phyloP scores from a whole-genome alignment of 2,329 filamentous ascomycete species.

The Nigrospora sphaerica region DNA sequence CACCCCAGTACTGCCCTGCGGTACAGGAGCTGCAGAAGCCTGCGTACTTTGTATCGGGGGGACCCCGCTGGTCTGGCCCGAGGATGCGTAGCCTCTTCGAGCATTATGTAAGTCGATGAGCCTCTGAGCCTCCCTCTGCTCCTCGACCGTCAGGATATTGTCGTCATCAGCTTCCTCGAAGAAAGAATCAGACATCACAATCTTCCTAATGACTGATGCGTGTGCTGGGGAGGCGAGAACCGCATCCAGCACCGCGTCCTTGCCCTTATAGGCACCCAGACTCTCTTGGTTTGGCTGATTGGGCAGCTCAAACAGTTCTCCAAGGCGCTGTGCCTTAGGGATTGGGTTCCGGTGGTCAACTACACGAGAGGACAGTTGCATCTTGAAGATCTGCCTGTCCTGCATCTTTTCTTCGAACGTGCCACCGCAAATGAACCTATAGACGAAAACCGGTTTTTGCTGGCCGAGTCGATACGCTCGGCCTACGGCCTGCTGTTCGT shows the following conservation, averaged over 20 bases:
- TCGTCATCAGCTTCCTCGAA: conserved; percentile 60
- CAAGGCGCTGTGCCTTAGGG: conserved; percentile 53
- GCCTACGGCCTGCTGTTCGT: conserved; percentile 82
- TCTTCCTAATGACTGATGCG: conserved; percentile 38
- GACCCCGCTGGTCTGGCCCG: background rate
- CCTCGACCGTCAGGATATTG: conserved; percentile 48
- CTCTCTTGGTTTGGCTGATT: conserved; percentile 42
- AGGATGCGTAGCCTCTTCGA: background rate
- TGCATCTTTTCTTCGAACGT: conserved; percentile 73
- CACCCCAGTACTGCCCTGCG: background rate
- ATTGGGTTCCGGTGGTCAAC: conserved; percentile 76
- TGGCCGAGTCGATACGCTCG: conserved; percentile 83
- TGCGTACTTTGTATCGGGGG: background rate
- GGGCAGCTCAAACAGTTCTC: conserved; percentile 54
- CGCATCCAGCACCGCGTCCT: conserved; percentile 54
- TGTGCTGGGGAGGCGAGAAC: conserved; percentile 30
- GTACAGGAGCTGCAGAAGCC: background rate
- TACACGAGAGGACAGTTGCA: conserved; percentile 68
- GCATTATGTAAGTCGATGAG: conserved; percentile 18
- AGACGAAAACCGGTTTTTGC: conserved; percentile 73
- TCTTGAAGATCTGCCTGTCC: conserved; percentile 74
- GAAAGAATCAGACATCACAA: conserved; percentile 66
- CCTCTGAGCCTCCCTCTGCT: conserved; percentile 46
- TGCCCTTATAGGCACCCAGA: conserved; percentile 46
- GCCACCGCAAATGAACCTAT: conserved; percentile 70